phyloP scores from a whole-genome alignment of 2,329 filamentous ascomycete genomes.

The Fusarium buharicum region DNA sequence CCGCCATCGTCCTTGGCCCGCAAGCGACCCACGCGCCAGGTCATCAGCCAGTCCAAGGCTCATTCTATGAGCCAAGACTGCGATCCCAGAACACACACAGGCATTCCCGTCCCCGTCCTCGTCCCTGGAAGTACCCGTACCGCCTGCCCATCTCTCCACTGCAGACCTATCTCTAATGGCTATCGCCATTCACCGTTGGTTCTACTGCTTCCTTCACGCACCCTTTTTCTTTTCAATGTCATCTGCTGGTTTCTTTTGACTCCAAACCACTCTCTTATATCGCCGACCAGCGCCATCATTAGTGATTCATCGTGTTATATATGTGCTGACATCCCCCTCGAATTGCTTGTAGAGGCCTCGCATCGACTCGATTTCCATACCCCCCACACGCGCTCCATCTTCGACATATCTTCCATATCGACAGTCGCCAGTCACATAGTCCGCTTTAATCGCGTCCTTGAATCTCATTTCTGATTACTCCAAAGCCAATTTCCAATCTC shows the following conservation, averaged over 20 bases:
- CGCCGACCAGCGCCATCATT: constrained; percentile 7
- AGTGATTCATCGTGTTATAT: constrained; percentile 18
- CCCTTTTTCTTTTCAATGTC: constrained; percentile 27
- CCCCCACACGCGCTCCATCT: constrained; percentile 35
- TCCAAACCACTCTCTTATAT: constrained; percentile 8
- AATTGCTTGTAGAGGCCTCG: constrained; percentile 33
- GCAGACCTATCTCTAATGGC: constrained; percentile 27
- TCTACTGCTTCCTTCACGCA: constrained; percentile 32
- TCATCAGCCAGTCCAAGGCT: constrained; percentile 36
- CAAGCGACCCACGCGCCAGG: constrained; percentile 37
- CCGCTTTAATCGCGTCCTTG: constrained; percentile 26
- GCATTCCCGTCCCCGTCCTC: constrained; percentile 32
- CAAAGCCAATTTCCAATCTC: constrained; percentile 13
- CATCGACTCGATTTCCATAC: constrained; percentile 29
- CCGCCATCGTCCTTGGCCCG: constrained; percentile 44
- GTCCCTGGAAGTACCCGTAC: constrained; percentile 35
- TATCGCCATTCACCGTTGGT: constrained; percentile 37
- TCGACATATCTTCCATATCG: constrained; percentile 37
- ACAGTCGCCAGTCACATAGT: constrained; percentile 20
- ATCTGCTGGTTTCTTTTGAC: constrained; percentile 10
- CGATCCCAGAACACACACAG: constrained; percentile 35
- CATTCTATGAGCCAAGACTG: constrained; percentile 35
- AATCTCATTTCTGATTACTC: constrained; percentile 10
- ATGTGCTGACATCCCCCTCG: constrained; percentile 41
- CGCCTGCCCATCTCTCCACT: constrained; percentile 37